A percentile compares a stretch with the other conserved stretches of the same genome.
Evolutionary conservation across 2,329 filamentous ascomycete species (phyloP).

Genomic region (Aspergillus cejpii): DNA sequence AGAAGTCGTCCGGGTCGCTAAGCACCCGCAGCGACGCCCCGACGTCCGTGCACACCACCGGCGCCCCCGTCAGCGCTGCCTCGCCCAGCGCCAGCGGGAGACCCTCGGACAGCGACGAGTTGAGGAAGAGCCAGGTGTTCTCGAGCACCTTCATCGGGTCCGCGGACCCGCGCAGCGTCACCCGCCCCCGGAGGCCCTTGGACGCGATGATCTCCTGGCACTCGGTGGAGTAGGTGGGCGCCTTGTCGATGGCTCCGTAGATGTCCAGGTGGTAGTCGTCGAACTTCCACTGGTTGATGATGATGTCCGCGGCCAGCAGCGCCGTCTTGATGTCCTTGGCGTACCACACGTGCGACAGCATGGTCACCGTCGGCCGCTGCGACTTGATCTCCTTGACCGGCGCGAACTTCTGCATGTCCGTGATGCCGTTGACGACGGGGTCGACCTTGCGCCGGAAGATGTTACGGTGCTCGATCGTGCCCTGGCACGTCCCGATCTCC

Average conservation of each 20-base stretch:
- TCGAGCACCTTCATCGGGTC: conserved; percentile 51
- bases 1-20: conserved; percentile 41
- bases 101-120: conserved; percentile 43
- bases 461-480: conserved; percentile 51
- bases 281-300: conserved; percentile 61
- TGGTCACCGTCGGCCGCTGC: conserved; percentile 55
- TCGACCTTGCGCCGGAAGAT: conserved; percentile 56
- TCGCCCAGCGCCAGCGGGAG: conserved; percentile 43
- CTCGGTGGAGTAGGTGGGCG: conserved; percentile 55
- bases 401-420: conserved; percentile 57
- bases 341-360: conserved; percentile 54
- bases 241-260: conserved; percentile 58
- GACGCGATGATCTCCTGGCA: conserved; percentile 53
- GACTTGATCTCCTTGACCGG: conserved; percentile 55
- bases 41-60: conserved; percentile 41
- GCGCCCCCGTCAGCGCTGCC: conserved; percentile 42
- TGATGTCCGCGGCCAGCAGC: conserved; percentile 57
- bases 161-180: conserved; percentile 51
- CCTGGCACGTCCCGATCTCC: conserved; percentile 55
- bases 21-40: conserved; percentile 39
- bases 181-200: conserved; percentile 47
- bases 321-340: conserved; percentile 60
- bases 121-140: conserved; percentile 52
- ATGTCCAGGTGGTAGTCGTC: conserved; percentile 57
- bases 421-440: conserved; percentile 59